Evolutionary conservation across 768 basidiomycete species (phyloP).

Genomic region (Termitomyces sp.): DNA sequence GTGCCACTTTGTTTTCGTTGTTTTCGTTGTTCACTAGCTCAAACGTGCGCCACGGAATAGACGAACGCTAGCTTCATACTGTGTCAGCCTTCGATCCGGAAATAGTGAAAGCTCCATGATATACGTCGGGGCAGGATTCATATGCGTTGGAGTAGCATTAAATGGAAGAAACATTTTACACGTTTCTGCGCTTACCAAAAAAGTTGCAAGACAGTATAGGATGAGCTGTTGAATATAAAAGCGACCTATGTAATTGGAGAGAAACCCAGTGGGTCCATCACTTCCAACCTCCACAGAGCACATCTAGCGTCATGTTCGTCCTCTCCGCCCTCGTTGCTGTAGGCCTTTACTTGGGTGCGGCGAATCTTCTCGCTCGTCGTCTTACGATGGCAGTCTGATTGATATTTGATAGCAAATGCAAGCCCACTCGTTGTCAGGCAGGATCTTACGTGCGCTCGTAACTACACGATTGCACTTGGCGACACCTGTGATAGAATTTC

Average conservation of each 20-base stretch:
- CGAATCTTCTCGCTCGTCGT: too few species aligned
- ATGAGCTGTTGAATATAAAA: too few species aligned
- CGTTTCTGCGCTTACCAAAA: not conserved
- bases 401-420: constrained; percentile 2
- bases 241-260: too few species aligned
- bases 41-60: not conserved
- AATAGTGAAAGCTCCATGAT: too few species aligned
- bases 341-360: constrained; percentile 11
- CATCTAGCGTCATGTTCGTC: constrained; percentile 10
- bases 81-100: too few species aligned
- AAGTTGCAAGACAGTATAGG: too few species aligned
- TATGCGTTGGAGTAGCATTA: too few species aligned
- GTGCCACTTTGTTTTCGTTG: not conserved
- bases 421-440: constrained; percentile 1
- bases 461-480: constrained; percentile 43
- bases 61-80: not conserved
- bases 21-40: not conserved
- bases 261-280: not conserved
- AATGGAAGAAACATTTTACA: too few species aligned
- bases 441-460: constrained; percentile 39
- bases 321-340: constrained; percentile 8
- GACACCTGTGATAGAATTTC: constrained; percentile 61
- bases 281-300: not conserved
- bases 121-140: too few species aligned
- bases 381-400: not conserved